Evolutionary conservation across 768 basidiomycete genomes (phyloP).

Genomic region (Leccinellum rugosiceps): DNA sequence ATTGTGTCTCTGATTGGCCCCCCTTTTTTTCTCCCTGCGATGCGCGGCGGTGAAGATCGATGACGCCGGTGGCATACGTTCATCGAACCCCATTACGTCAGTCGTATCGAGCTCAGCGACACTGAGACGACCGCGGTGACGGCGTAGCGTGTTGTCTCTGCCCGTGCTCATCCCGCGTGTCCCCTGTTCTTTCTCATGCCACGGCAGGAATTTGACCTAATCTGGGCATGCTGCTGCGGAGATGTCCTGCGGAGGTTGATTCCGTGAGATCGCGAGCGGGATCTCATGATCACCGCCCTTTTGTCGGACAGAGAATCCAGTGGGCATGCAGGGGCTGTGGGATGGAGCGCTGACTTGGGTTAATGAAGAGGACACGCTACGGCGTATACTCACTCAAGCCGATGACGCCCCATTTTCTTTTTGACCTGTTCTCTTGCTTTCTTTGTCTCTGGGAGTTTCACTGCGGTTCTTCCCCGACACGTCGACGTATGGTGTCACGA

Average conservation of each 20-base stretch:
- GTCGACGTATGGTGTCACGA: not conserved
- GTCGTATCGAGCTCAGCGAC: not conserved
- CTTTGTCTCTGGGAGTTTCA: not conserved
- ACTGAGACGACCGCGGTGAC: constrained; percentile 15
- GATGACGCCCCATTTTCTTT: not conserved
- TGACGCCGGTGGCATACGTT: constrained; percentile 28
- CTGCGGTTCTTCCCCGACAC: not conserved
- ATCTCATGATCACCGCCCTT: constrained; percentile 11
- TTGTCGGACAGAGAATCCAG: constrained; percentile 1
- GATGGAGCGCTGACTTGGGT: not conserved
- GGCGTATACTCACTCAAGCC: not conserved
- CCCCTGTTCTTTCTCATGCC: constrained; percentile 1
- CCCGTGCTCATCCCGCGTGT: not conserved
- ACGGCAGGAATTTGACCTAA: not conserved
- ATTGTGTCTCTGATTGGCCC: constrained; percentile 9
- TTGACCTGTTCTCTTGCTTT: not conserved
- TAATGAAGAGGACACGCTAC: constrained; percentile 11
- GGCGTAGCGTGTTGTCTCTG: not conserved
- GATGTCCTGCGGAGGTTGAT: not conserved
- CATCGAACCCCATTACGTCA: constrained; percentile 23
- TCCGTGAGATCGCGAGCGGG: constrained; percentile 11
- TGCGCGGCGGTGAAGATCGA: constrained; percentile 22
- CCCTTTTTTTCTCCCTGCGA: not conserved
- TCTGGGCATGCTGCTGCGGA: constrained; percentile 13
- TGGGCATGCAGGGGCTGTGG: constrained; percentile 4